phyloP scores from a whole-genome alignment of 805 yeast genomes.

The Kazachstania bromeliacearum region DNA sequence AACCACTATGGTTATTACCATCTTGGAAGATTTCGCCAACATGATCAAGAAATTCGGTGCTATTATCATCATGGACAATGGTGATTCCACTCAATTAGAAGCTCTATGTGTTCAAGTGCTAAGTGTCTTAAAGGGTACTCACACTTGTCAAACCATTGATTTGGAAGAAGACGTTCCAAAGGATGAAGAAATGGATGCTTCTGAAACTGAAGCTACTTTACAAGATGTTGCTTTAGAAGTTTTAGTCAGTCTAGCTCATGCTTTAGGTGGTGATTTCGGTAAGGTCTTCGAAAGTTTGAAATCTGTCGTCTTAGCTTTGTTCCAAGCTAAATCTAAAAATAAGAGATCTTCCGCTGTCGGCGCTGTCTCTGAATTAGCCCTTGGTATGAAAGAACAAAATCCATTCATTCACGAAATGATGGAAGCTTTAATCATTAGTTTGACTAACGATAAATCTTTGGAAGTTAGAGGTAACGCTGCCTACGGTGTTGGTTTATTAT shows the following conservation, averaged over 20 bases:
- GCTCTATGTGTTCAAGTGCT: conserved; percentile 60
- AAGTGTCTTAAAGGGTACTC: conserved; percentile 70
- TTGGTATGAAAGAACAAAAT: conserved; percentile 57
- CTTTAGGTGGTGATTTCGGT: conserved; percentile 71
- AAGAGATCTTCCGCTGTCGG: conserved; percentile 84
- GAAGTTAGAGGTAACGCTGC: conserved; percentile 94
- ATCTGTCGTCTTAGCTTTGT: conserved; percentile 48
- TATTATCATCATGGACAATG: conserved; percentile 48
- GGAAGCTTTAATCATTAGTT: conserved; percentile 56
- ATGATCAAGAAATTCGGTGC: conserved; percentile 65
- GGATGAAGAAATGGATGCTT: conserved; percentile 45
- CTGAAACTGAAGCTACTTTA: conserved; percentile 56
- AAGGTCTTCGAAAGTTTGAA: conserved; percentile 66
- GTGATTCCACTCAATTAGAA: conserved; percentile 52
- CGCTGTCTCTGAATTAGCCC: conserved; percentile 80
- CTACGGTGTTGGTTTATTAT: conserved; percentile 81
- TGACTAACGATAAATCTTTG: conserved; percentile 65
- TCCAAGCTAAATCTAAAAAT: conserved; percentile 51
- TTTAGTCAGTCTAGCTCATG: conserved; percentile 61
- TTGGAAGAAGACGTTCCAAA: conserved; percentile 54
- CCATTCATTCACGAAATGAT: conserved; percentile 64
- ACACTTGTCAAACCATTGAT: conserved; percentile 72
- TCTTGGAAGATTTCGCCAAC: conserved; percentile 65
- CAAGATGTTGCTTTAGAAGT: conserved; percentile 83
- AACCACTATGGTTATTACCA: conserved; percentile 65